Evolutionary conservation across 768 basidiomycete genomes (phyloP).

Genomic region (Saitozyma podzolica): DNA sequence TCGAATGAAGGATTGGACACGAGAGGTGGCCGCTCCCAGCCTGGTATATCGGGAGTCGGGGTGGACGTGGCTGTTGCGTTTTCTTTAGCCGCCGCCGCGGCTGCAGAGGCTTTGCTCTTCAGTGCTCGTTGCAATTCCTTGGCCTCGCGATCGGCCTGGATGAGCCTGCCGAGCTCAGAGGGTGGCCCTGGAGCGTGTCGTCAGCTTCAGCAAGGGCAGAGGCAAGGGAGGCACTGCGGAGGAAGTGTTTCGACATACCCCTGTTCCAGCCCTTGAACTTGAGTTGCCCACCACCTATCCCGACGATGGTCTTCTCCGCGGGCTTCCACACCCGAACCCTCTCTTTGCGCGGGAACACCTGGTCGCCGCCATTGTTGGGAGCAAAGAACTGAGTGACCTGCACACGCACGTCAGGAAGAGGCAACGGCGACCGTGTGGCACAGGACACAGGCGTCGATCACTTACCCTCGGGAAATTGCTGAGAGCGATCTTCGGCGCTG

Average conservation of each 20-base stretch:
- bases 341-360: constrained; percentile 40
- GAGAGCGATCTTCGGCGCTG: constrained; percentile 32
- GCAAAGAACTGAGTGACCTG: constrained; percentile 40
- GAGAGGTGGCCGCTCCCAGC: constrained; percentile 17
- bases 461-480: constrained; percentile 40
- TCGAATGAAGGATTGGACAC: constrained; percentile 16
- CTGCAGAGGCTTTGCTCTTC: constrained; percentile 22
- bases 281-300: constrained; percentile 37
- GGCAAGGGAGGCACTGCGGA: neutral
- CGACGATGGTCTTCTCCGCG: constrained; percentile 17
- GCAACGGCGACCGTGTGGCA: neutral
- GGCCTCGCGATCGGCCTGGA: constrained; percentile 40
- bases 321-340: constrained; percentile 29
- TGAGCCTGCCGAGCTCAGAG: constrained; percentile 31
- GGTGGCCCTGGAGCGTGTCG: constrained; percentile 26
- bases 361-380: constrained; percentile 33
- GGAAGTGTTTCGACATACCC: constrained; percentile 17
- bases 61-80: constrained; percentile 1
- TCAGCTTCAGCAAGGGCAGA: constrained; percentile 8
- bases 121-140: constrained; percentile 25
- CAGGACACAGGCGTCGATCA: neutral
- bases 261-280: constrained; percentile 32
- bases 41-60: constrained; percentile 1
- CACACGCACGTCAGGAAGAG: neutral
- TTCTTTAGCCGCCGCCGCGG: constrained; percentile 3